phyloP scores from a whole-genome alignment of 2,329 filamentous ascomycete species.

The Fusarium sp. region DNA sequence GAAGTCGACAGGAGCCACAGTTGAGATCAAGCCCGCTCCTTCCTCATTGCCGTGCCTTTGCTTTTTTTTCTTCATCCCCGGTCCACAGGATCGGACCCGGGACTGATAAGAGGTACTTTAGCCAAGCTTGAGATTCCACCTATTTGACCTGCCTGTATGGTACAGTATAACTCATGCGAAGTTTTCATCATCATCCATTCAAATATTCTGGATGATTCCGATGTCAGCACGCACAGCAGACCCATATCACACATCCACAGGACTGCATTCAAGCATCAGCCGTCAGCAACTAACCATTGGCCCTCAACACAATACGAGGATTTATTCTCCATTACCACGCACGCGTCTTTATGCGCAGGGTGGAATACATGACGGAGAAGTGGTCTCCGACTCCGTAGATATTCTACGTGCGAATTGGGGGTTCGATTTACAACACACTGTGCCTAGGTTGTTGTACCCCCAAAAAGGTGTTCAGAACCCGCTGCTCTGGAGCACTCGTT shows the following conservation, averaged over 20 bases:
- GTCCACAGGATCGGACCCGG: background rate
- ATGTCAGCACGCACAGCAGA: background rate
- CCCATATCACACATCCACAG: slow-evolving; percentile 3
- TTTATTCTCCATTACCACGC: background rate
- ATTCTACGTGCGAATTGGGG: background rate
- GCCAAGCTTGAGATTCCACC: background rate
- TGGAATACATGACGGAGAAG: background rate
- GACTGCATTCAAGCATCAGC: background rate
- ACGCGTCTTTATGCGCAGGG: background rate
- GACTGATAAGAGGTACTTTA: slow-evolving; percentile 3
- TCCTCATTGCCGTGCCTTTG: slow-evolving; percentile 6
- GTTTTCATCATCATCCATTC: background rate
- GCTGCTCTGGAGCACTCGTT: background rate
- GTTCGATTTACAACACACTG: background rate
- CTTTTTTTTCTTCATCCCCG: background rate
- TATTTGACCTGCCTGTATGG: background rate
- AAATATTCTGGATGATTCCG: background rate
- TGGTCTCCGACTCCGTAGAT: background rate
- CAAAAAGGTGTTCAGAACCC: background rate
- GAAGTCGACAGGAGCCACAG: background rate
- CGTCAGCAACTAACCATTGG: slow-evolving; percentile 3
- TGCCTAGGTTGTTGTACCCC: background rate
- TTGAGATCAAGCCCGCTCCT: slow-evolving; percentile 19
- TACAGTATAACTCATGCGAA: background rate
- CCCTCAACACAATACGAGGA: background rate